A percentile compares a stretch with the other conserved stretches of the same genome.
Conservation (phyloP, 1,284 basidiomycete species). For the Porogramme epimiltina region DNA sequence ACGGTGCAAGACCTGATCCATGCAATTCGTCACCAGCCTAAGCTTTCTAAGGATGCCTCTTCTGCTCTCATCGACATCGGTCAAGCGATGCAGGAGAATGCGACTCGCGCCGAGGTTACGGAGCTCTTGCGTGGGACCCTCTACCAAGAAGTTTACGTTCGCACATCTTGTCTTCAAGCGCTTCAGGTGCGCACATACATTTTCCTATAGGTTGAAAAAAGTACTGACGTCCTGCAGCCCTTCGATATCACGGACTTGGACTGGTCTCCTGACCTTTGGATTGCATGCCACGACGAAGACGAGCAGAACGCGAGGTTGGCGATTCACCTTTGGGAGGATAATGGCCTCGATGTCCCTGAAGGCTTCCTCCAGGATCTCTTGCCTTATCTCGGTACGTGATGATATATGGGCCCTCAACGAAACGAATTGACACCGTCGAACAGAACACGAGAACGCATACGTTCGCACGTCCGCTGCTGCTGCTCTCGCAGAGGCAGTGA, state of each 20-base stretch:
- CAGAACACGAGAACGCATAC: conserved; percentile 82
- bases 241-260: conserved; percentile 95
- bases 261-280: conserved; percentile 89
- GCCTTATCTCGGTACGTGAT: conserved; percentile 65
- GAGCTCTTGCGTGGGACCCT: conserved; percentile 78
- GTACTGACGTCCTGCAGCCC: conserved; percentile 49
- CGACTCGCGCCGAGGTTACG: conserved; percentile 63
- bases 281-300: conserved; percentile 90
- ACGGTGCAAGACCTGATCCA: conserved; percentile 77
- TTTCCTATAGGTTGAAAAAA: background rate
- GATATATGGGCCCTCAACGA: no score
- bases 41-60: conserved; percentile 85
- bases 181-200: conserved; percentile 73
- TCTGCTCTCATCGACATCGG: conserved; percentile 84
- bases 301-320: conserved; percentile 90
- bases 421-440: background rate
- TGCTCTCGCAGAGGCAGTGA: conserved; percentile 78
- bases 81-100: conserved; percentile 76
- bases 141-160: conserved; percentile 87
- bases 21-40: conserved; percentile 79
- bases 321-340: conserved; percentile 91
- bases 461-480: conserved; percentile 77
- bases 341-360: conserved; percentile 89
- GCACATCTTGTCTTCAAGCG: conserved; percentile 90
- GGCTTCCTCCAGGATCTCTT: conserved; percentile 68